Evolutionary conservation across 2,329 filamentous ascomycete genomes (phyloP).

Genomic region (Plectosphaerella plurivora): DNA sequence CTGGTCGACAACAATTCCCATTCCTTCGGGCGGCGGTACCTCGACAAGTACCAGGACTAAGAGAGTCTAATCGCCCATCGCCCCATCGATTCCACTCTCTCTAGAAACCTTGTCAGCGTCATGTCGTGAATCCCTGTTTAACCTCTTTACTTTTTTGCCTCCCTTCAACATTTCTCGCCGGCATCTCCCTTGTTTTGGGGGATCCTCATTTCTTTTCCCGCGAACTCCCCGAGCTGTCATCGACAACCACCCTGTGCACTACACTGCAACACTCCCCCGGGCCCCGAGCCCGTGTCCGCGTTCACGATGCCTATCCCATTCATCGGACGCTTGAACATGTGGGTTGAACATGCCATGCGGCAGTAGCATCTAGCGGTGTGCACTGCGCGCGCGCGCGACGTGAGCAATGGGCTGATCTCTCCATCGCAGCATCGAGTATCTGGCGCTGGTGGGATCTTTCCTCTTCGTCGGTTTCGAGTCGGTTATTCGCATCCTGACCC

Average conservation of each 20-base stretch:
- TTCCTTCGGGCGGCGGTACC: too few species aligned
- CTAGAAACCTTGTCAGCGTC: not conserved
- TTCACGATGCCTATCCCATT: conserved; percentile 47
- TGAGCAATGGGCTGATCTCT: conserved; percentile 1
- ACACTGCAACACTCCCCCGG: conserved; percentile 2
- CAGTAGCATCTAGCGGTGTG: conserved; percentile 3
- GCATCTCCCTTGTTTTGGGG: conserved; percentile 4
- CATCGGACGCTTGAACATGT: conserved; percentile 48
- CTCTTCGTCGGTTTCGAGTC: conserved; percentile 77
- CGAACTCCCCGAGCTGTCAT: not conserved
- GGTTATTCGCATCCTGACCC: conserved; percentile 77
- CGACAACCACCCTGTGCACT: not conserved
- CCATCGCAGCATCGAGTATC: conserved; percentile 68
- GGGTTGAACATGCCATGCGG: conserved; percentile 18
- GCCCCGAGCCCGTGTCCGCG: not conserved
- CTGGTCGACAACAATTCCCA: too few species aligned
- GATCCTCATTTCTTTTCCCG: conserved; percentile 1
- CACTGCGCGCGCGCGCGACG: conserved; percentile 4
- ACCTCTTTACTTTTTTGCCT: not conserved
- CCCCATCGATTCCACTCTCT: too few species aligned
- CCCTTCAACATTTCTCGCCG: not conserved
- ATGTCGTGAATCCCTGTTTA: not conserved
- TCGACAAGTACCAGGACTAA: not conserved
- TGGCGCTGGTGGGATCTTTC: conserved; percentile 81
- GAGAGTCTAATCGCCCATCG: not conserved